These are phyloP conservation scores for Aspergillus ostianus DNA, from an alignment of 495 filamentous ascomycete genomes.

Conservation along the genomic window DNA sequence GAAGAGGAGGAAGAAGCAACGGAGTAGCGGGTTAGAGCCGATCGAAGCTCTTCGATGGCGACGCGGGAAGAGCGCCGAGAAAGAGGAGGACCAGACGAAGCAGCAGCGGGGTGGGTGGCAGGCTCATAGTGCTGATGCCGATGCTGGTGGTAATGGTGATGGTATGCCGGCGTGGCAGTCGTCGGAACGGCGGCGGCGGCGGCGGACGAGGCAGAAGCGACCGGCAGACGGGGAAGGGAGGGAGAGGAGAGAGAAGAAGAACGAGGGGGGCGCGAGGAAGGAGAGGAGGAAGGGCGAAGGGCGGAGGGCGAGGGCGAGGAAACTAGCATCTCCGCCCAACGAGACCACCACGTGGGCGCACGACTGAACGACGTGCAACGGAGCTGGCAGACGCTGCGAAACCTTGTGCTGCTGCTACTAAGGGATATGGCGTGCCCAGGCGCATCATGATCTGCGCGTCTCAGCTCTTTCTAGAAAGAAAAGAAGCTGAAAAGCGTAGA, in stretches of 20 bases:
- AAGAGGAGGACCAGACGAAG: conserved; percentile 31
- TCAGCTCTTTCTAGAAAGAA: conserved; percentile 13
- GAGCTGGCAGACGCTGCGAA: conserved; percentile 34
- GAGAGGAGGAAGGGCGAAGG: conserved; percentile 32
- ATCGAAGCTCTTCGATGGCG: conserved; percentile 49
- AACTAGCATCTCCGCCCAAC: conserved; percentile 46
- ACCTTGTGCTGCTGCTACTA: conserved; percentile 26
- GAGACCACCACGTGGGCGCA: conserved; percentile 47
- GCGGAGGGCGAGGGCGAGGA: conserved; percentile 49
- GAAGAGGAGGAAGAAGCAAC: conserved; percentile 27
- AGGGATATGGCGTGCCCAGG: conserved; percentile 19
- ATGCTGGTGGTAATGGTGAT: conserved; percentile 1
- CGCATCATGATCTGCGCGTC: conserved; percentile 24
- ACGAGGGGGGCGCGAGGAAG: conserved; percentile 28
- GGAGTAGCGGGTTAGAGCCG: conserved; percentile 44
- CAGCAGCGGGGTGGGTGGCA: conserved; percentile 22
- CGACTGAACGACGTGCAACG: conserved; percentile 37
- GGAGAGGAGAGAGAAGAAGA: conserved; percentile 29
- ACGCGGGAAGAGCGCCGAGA: conserved; percentile 41
- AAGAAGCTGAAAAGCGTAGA: conserved; percentile 4
- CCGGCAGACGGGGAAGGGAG: conserved; percentile 18
- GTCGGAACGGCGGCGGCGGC: conserved; percentile 16
- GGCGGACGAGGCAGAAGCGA: conserved; percentile 16
- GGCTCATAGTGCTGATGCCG: conserved; percentile 34
- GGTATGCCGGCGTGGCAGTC: conserved; percentile 15